Conservation (phyloP, 129 eudicot genomes). For the Saposhnikovia divaricata region DNA sequence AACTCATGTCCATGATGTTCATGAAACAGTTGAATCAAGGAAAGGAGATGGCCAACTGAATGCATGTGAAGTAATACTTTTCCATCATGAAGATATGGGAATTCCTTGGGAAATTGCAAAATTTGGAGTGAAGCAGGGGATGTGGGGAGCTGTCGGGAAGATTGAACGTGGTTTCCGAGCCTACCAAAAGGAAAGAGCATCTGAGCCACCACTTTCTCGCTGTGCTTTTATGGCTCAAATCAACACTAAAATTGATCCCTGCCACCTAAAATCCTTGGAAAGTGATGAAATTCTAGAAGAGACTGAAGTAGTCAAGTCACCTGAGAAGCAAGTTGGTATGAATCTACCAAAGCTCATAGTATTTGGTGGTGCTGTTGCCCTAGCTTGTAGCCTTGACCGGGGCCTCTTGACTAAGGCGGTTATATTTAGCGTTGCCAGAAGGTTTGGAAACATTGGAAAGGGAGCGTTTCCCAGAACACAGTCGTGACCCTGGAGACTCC, state of each 20-base stretch:
- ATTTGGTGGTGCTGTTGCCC: slow-evolving; percentile 54
- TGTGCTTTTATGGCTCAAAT: slow-evolving; percentile 10
- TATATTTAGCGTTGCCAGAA: slow-evolving; percentile 46
- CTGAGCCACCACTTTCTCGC: not conserved
- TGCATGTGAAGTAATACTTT: slow-evolving; percentile 11
- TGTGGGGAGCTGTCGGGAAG: slow-evolving; percentile 11
- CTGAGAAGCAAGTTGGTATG: slow-evolving; percentile 41
- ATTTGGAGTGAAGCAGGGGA: slow-evolving; percentile 11
- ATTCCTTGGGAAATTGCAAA: slow-evolving; percentile 12
- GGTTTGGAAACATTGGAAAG: slow-evolving; percentile 63
- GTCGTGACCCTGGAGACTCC: not conserved
- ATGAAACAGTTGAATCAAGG: slow-evolving; percentile 13
- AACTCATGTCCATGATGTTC: slow-evolving; percentile 17
- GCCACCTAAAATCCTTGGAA: slow-evolving; percentile 17
- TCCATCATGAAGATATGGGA: slow-evolving; percentile 14
- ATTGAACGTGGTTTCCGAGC: slow-evolving; percentile 13
- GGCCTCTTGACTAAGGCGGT: slow-evolving; percentile 65
- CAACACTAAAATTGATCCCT: slow-evolving; percentile 8
- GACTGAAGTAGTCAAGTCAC: slow-evolving; percentile 18
- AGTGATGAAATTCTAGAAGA: slow-evolving; percentile 21
- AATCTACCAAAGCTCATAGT: slow-evolving; percentile 57
- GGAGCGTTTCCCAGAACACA: slow-evolving; percentile 29
- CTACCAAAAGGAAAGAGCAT: slow-evolving; percentile 11
- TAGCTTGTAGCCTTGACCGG: slow-evolving; percentile 65
- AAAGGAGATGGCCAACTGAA: slow-evolving; percentile 9